Conservation (phyloP, 2,329 filamentous ascomycete genomes). For the Pseudogymnoascus pannorum region DNA sequence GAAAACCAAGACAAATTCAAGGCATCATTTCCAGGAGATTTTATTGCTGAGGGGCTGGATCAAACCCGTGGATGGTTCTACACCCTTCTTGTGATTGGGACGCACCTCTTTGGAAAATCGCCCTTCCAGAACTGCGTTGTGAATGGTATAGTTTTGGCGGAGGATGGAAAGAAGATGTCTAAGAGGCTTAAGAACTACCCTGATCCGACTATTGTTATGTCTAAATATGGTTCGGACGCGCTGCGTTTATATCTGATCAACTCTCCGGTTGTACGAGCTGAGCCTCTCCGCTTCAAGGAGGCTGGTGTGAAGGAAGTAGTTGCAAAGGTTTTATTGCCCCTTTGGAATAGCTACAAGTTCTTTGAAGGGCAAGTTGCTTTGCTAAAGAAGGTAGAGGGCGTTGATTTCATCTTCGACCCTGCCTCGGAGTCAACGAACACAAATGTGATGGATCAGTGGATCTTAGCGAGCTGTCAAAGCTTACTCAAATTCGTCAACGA, state of each 20-base stretch:
- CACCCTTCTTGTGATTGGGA: constrained; percentile 80
- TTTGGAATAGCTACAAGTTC: constrained; percentile 98
- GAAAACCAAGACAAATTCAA: constrained; percentile 78
- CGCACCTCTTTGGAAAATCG: constrained; percentile 74
- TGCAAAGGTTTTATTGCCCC: constrained; percentile 77
- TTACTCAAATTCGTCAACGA: constrained; percentile 84
- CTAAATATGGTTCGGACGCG: constrained; percentile 85
- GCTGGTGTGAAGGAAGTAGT: constrained; percentile 90
- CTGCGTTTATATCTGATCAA: constrained; percentile 95
- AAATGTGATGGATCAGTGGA: constrained; percentile 96
- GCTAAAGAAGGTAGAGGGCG: constrained; percentile 73
- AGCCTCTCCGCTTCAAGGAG: constrained; percentile 88
- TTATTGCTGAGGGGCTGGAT: constrained; percentile 88
- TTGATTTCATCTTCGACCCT: constrained; percentile 74
- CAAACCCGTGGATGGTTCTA: constrained; percentile 98
- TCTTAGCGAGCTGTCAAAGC: constrained; percentile 85
- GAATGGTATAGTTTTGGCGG: constrained; percentile 87
- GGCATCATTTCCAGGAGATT: constrained; percentile 79
- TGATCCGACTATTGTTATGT: constrained; percentile 74
- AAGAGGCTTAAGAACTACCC: constrained; percentile 96
- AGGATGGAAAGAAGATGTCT: constrained; percentile 98
- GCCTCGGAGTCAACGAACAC: constrained; percentile 66
- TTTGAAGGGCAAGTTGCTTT: constrained; percentile 83
- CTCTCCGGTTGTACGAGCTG: constrained; percentile 86
- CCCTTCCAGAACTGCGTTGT: constrained; percentile 97